Evolutionary conservation across 306 rosid genomes (phyloP), one percentile per base, ranked within the genome.

Genomic region (Prunus armeniaca): DNA sequence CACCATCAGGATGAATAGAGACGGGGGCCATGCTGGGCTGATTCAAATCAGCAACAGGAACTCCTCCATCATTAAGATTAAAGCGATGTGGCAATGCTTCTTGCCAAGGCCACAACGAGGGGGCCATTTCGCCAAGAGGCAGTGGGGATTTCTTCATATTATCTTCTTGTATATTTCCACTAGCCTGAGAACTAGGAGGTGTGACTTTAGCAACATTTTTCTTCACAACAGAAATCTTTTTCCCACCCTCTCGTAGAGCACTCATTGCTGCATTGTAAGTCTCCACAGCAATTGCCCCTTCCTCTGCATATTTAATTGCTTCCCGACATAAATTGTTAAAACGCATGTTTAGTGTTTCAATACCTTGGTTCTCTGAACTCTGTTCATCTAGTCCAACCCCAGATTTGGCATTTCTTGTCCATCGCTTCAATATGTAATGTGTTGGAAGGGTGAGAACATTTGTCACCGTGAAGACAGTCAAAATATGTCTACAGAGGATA

Each of bases 401-500:
- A 27, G 76, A 77, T 81, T 85, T 91, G 24, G 88, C 89, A 86
- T 89, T 84, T 74, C 85, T 89, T 17, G 97, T 91, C 97, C 97
- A 91, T 63, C 94, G 86, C 76, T 86, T 91, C 84, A 89, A 78
- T 74, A 91, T 87, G 82, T 83, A 91, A 84, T 79, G 88, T 0
- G 82, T 65, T 60, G 94, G 94, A 83, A 91, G 91, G 75, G 92
- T 89, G 76, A 91, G 97, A 83, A 87, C 94, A 78, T 87, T 91
- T 67, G 97, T 91, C 12, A 91, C 97, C 11, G 97, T 87, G 79
- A 89, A 89, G 79, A 91, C 93, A 68, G 97, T 91, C 84, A 91
- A 84, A 86, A 91, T 87, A 83, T 86, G 94, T 71, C 93, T 85
- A 70, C 97, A 91, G 51, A 91, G 87, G 73, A 91, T 72, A 67